A percentile compares a stretch with the other conserved stretches of the same genome.
Conservation (phyloP, 345 rosid species). For the Syzygium aromaticum region DNA sequence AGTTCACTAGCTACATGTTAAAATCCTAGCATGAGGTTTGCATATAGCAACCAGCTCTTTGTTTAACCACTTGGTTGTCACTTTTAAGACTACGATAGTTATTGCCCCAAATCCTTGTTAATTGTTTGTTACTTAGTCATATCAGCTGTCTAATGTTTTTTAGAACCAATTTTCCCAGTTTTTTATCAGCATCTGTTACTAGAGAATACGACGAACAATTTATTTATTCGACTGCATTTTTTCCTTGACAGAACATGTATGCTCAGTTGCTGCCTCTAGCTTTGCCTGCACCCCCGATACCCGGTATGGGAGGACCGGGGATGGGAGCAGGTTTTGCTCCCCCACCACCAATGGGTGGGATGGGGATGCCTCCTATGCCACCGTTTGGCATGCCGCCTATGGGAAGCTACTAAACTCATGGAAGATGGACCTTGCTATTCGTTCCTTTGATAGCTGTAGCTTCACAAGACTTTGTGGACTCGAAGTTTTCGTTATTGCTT, state of each 20-base stretch:
- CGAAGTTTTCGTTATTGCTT: not conserved
- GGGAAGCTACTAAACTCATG: constrained; percentile 31
- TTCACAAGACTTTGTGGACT: not conserved
- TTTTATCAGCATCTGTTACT: not conserved
- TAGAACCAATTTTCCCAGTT: not conserved
- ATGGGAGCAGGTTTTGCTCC: constrained; percentile 31
- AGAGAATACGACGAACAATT: not conserved
- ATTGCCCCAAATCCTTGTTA: not conserved
- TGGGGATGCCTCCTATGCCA: constrained; percentile 65
- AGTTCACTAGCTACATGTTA: not conserved
- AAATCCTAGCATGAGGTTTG: not conserved
- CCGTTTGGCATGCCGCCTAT: constrained; percentile 60
- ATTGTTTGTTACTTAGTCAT: not conserved
- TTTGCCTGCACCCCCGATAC: constrained; percentile 81
- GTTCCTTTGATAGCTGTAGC: not conserved
- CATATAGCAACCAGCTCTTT: not conserved
- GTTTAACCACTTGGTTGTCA: not conserved
- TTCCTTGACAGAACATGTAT: constrained; percentile 61
- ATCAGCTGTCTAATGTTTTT: not conserved
- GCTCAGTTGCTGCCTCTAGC: constrained; percentile 79
- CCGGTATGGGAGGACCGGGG: constrained; percentile 69
- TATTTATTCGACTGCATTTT: not conserved
- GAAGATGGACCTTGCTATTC: not conserved
- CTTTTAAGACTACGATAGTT: not conserved
- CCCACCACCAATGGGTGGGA: constrained; percentile 45